phyloP scores from a whole-genome alignment of 345 rosid species.

The Euphorbia pulcherrima region DNA sequence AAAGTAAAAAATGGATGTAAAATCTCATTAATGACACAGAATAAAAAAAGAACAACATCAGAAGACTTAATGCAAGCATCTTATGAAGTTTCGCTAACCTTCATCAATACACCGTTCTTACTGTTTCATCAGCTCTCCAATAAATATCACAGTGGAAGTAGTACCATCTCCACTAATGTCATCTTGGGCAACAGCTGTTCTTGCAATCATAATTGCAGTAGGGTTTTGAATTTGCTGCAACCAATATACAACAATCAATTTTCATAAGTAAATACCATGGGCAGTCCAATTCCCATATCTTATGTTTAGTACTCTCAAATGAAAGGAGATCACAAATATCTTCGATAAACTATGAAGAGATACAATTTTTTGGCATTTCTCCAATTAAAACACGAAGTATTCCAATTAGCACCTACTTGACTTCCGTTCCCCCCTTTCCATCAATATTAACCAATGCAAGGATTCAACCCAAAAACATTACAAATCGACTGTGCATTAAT shows the following conservation, averaged over 20 bases:
- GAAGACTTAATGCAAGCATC: neutral
- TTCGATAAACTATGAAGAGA: neutral
- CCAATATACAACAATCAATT: constrained; percentile 11
- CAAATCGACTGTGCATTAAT: neutral
- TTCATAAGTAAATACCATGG: neutral
- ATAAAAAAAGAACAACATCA: neutral
- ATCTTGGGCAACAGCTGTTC: constrained; percentile 99
- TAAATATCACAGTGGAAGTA: constrained; percentile 87
- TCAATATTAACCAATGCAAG: no score
- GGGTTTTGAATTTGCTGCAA: constrained; percentile 98
- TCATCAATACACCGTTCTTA: constrained; percentile 95
- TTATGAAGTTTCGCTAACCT: constrained; percentile 36
- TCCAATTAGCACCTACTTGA: no score
- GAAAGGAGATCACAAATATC: neutral
- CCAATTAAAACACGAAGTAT: no score
- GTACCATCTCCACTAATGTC: constrained; percentile 97
- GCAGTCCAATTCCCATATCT: neutral
- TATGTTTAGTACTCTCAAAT: neutral
- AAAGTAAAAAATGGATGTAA: no score
- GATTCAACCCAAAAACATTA: neutral
- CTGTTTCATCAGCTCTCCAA: constrained; percentile 97
- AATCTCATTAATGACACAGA: neutral
- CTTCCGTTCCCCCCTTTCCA: no score
- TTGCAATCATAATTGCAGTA: constrained; percentile 96
- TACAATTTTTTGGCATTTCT: no score